These are phyloP conservation scores for Solanum raphanifolium DNA, from an alignment of 257 asterid genomes.

Conservation along the genomic window DNA sequence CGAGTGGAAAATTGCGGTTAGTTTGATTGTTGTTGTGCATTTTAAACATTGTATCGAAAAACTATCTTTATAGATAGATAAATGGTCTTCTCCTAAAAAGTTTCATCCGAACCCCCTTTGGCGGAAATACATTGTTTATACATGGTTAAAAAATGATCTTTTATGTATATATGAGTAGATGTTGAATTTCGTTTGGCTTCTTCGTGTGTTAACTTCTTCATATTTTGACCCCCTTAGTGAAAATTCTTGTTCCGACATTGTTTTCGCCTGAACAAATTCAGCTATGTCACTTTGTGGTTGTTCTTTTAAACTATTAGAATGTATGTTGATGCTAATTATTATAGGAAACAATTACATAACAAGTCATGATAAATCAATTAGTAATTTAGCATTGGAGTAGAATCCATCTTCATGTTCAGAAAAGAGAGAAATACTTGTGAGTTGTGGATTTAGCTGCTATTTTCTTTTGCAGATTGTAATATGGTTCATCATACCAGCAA, in stretches of 20 bases:
- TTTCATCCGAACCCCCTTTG: background rate
- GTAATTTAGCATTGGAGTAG: background rate
- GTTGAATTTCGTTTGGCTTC: background rate
- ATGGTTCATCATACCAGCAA: constrained; percentile 77
- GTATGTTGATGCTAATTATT: background rate
- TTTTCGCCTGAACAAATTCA: background rate
- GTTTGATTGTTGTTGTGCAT: background rate
- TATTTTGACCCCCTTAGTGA: background rate
- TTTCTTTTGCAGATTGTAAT: constrained; percentile 55
- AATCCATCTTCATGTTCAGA: background rate
- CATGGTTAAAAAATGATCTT: background rate
- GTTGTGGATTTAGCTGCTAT: background rate
- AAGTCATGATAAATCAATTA: background rate
- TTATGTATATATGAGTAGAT: background rate
- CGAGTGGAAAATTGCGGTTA: background rate
- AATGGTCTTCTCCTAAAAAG: background rate
- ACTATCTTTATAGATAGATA: background rate
- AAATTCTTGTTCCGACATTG: background rate
- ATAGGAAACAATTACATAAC: background rate
- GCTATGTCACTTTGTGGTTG: background rate
- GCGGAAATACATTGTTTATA: background rate
- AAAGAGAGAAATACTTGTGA: background rate
- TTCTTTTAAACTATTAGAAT: background rate
- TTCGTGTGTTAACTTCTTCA: background rate
- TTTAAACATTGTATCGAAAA: background rate